Conservation (phyloP, 2,329 filamentous ascomycete species). For the Hirsutella rhossiliensis region DNA sequence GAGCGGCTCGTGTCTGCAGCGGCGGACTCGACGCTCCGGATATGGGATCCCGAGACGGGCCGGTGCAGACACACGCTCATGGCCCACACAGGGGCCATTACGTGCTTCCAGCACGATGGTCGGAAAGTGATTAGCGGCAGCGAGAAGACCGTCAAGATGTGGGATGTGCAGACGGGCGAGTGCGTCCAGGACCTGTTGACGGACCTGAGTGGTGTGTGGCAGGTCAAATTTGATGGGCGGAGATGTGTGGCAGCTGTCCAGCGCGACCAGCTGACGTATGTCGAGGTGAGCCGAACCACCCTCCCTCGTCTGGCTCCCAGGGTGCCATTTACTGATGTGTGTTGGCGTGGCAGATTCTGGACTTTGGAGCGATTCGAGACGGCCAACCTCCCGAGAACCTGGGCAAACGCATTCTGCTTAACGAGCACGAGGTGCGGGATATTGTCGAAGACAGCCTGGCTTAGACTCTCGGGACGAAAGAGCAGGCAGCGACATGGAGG, state of each 20-base stretch:
- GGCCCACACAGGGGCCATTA: constrained; percentile 93
- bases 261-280: constrained; percentile 81
- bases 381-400: constrained; percentile 67
- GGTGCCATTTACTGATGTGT: background rate
- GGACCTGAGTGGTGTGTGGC: constrained; percentile 94
- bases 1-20: constrained; percentile 89
- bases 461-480: background rate
- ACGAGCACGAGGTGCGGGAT: constrained; percentile 40
- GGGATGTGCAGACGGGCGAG: constrained; percentile 86
- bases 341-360: constrained; percentile 58
- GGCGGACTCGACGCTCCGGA: constrained; percentile 85
- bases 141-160: constrained; percentile 95
- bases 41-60: constrained; percentile 92
- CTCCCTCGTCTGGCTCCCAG: no score
- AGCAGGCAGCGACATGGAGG: no score
- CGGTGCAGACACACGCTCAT: constrained; percentile 82
- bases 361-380: constrained; percentile 90
- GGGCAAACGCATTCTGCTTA: constrained; percentile 63
- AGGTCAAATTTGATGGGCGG: constrained; percentile 93
- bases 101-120: constrained; percentile 95
- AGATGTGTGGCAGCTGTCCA: constrained; percentile 95
- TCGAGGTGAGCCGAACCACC: constrained; percentile 59
- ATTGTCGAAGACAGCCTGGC: constrained; percentile 32
- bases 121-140: constrained; percentile 95
- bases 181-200: constrained; percentile 88